phyloP scores from a whole-genome alignment of 371 early-diverging fungal genomes.

The Apophysomyces elegans region DNA sequence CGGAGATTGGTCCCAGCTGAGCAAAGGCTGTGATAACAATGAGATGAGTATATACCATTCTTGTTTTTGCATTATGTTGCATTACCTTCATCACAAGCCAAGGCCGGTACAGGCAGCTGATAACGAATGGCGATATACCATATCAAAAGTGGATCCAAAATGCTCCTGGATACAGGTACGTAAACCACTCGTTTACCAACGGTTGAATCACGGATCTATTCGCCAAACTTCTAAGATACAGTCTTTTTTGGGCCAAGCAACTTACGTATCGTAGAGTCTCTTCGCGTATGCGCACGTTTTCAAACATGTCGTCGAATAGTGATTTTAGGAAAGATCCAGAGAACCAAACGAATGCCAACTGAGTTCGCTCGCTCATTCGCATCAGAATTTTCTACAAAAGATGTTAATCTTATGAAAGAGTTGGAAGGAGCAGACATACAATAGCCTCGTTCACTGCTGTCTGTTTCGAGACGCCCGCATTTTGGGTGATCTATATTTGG shows the following conservation, averaged over 20 bases:
- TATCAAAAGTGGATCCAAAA: slow-evolving; percentile 47
- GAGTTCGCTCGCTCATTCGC: slow-evolving; percentile 57
- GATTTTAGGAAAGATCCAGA: slow-evolving; percentile 46
- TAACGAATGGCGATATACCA: slow-evolving; percentile 57
- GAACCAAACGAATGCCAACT: slow-evolving; percentile 54
- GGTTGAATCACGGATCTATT: slow-evolving; percentile 37
- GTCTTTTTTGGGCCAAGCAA: not conserved
- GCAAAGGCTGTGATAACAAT: slow-evolving; percentile 23
- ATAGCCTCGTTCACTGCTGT: slow-evolving; percentile 53
- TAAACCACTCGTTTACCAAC: slow-evolving; percentile 53
- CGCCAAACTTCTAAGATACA: not conserved
- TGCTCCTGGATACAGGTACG: slow-evolving; percentile 47
- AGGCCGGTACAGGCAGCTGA: slow-evolving; percentile 51
- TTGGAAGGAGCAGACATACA: slow-evolving; percentile 19
- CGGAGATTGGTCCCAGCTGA: slow-evolving; percentile 50
- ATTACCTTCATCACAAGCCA: slow-evolving; percentile 52
- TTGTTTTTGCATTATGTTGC: not conserved
- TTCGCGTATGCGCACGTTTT: slow-evolving; percentile 44
- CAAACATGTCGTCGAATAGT: slow-evolving; percentile 50
- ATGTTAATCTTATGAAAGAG: not conserved
- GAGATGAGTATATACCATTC: not conserved
- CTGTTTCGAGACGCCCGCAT: slow-evolving; percentile 53
- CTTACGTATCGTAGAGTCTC: slow-evolving; percentile 42
- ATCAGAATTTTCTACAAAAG: slow-evolving; percentile 37
- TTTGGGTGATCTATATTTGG: slow-evolving; percentile 39